Conservation (phyloP, 2,329 filamentous ascomycete genomes). For the Aspergillus proliferans region DNA sequence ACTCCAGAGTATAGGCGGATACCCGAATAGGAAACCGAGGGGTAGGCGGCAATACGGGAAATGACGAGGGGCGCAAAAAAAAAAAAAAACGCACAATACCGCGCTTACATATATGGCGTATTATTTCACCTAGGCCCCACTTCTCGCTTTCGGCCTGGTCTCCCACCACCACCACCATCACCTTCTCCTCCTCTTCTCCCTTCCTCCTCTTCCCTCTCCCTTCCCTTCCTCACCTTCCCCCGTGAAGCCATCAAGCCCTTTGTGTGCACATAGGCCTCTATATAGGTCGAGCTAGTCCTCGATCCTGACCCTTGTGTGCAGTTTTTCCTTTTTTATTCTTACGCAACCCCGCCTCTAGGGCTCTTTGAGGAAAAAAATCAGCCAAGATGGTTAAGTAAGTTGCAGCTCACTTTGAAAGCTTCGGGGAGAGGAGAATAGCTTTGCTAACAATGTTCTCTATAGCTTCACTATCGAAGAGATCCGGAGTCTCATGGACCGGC, state of each 20-base stretch:
- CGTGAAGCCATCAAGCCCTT: slow-evolving; percentile 17
- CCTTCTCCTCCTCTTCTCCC: slow-evolving; percentile 16
- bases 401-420: not conserved
- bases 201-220: slow-evolving; percentile 20
- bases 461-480: slow-evolving; percentile 96
- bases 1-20: too few relatives aligned
- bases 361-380: slow-evolving; percentile 48
- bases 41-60: not conserved
- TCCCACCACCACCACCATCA: slow-evolving; percentile 16
- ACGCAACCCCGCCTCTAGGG: slow-evolving; percentile 37
- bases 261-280: slow-evolving; percentile 34
- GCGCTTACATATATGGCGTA: slow-evolving; percentile 23
- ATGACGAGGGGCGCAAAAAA: not conserved
- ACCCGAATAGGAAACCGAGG: too few relatives aligned
- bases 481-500: slow-evolving; percentile 44
- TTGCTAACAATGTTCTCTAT: slow-evolving; percentile 29
- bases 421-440: not conserved
- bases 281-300: slow-evolving; percentile 40
- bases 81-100: slow-evolving; percentile 19
- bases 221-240: slow-evolving; percentile 24
- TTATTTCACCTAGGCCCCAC: not conserved
- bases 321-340: slow-evolving; percentile 25
- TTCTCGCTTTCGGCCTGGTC: slow-evolving; percentile 7
- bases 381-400: slow-evolving; percentile 99
- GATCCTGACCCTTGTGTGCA: slow-evolving; percentile 38